Conservation (phyloP, 2,329 filamentous ascomycete genomes). For the Verticillium dahliae region DNA sequence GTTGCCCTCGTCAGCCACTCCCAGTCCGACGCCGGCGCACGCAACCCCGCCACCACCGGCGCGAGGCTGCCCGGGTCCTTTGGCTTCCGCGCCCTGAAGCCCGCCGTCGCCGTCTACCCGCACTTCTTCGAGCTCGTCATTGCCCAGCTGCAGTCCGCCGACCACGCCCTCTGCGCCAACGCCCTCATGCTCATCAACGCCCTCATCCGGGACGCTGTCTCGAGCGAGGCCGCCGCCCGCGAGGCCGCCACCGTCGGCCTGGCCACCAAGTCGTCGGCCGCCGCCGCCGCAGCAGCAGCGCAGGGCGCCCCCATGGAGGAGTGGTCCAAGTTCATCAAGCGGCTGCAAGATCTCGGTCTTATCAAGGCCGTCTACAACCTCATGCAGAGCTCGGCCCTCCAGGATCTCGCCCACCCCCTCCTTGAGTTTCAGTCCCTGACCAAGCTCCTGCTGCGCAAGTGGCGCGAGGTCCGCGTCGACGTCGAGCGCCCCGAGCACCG, state of each 20-base stretch:
- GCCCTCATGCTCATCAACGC: conserved; percentile 93
- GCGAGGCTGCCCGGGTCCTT: conserved; percentile 53
- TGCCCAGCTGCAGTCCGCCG: conserved; percentile 82
- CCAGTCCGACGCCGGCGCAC: conserved; percentile 41
- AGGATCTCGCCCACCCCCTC: conserved; percentile 83
- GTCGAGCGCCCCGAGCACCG: conserved; percentile 83
- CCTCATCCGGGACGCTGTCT: conserved; percentile 84
- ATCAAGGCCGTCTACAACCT: conserved; percentile 87
- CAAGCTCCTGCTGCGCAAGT: conserved; percentile 80
- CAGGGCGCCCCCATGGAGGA: conserved; percentile 49
- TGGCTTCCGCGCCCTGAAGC: conserved; percentile 87
- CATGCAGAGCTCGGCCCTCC: conserved; percentile 89
- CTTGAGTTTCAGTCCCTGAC: conserved; percentile 90
- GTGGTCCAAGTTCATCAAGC: conserved; percentile 94
- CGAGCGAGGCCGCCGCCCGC: conserved; percentile 61
- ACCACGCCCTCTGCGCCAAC: conserved; percentile 93
- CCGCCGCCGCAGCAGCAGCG: conserved; percentile 6
- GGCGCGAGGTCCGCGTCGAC: conserved; percentile 80
- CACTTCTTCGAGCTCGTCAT: conserved; percentile 95
- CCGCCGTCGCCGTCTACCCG: conserved; percentile 82
- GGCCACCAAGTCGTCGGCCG: conserved; percentile 17
- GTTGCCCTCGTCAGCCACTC: conserved; percentile 89
- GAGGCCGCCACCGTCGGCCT: conserved; percentile 33
- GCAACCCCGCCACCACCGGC: conserved; percentile 12
- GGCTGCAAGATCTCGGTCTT: conserved; percentile 84